A percentile compares a stretch with the other conserved stretches of the same genome.
These are phyloP conservation scores for Colletotrichum sp. DNA, from an alignment of 2,329 filamentous ascomycete genomes.

Conservation along the genomic window DNA sequence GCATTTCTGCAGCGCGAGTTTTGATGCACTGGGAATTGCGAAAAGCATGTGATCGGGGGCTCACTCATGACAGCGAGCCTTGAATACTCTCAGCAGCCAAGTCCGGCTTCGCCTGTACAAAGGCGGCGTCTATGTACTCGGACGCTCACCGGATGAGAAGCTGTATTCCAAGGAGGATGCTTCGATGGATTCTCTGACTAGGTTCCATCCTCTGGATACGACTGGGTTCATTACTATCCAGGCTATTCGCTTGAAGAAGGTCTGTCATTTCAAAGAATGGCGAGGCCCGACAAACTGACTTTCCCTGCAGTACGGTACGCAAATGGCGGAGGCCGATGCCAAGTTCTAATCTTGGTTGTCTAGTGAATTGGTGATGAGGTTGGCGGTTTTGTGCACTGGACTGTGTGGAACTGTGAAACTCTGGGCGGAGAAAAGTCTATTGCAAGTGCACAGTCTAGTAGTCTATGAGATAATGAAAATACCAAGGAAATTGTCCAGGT, in stretches of 20 bases:
- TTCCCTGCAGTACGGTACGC: neutral
- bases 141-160: slow-evolving; percentile 51
- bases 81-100: slow-evolving; percentile 21
- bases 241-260: neutral
- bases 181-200: slow-evolving; percentile 55
- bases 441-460: neutral
- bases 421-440: neutral
- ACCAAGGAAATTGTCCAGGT: neutral
- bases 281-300: neutral
- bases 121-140: slow-evolving; percentile 49
- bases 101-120: slow-evolving; percentile 39
- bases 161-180: slow-evolving; percentile 56
- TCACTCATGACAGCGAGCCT: neutral
- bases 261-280: neutral
- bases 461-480: neutral
- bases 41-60: neutral
- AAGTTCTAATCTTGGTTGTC: neutral
- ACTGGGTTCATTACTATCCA: neutral
- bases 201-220: slow-evolving; percentile 46
- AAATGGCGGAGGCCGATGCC: neutral
- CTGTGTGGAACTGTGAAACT: neutral
- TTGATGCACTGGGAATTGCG: neutral
- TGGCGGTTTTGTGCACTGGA: neutral
- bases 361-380: neutral
- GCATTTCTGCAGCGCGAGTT: slow-evolving; percentile 2